A percentile compares a stretch with the other conserved stretches of the same genome.
phyloP scores from a whole-genome alignment of 2,329 filamentous ascomycete genomes.

The Helotiales sp. region DNA sequence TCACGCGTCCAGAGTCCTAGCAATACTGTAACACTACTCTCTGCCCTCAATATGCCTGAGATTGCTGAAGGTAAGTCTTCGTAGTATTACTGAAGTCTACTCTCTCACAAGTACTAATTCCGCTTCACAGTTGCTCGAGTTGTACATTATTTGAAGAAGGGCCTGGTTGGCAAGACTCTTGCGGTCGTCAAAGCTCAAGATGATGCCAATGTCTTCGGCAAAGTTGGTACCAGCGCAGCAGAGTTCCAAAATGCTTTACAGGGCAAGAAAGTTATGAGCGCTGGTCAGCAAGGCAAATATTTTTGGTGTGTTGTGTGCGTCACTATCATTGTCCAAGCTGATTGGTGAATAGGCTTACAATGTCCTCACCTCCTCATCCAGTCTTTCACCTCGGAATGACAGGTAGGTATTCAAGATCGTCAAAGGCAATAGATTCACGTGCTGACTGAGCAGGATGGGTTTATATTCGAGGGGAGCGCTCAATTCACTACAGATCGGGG shows the following conservation, averaged over 20 bases:
- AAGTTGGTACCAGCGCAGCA: conserved; percentile 76
- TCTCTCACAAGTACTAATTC: neutral
- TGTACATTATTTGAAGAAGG: conserved; percentile 79
- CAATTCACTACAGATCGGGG: conserved; percentile 74
- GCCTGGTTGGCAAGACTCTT: conserved; percentile 83
- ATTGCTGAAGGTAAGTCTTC: conserved; percentile 55
- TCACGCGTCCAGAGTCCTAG: neutral
- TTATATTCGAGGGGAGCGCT: conserved; percentile 77
- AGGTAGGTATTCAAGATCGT: conserved; percentile 38
- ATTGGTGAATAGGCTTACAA: conserved; percentile 56
- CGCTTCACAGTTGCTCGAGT: conserved; percentile 72
- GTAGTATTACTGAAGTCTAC: neutral
- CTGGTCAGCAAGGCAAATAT: conserved; percentile 92
- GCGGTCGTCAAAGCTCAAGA: conserved; percentile 69
- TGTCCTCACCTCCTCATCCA: conserved; percentile 75
- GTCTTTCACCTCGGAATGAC: conserved; percentile 86
- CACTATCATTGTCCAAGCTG: neutral
- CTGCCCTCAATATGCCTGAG: conserved; percentile 52
- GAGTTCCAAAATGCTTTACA: conserved; percentile 73
- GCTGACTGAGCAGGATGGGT: conserved; percentile 64
- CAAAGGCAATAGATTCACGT: neutral
- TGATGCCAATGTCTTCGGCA: conserved; percentile 86
- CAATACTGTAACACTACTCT: neutral
- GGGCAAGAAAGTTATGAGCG: conserved; percentile 69
- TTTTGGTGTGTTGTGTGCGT: conserved; percentile 64